Evolutionary conservation across 768 basidiomycete species (phyloP).

Genomic region (Termitomyces sp.): DNA sequence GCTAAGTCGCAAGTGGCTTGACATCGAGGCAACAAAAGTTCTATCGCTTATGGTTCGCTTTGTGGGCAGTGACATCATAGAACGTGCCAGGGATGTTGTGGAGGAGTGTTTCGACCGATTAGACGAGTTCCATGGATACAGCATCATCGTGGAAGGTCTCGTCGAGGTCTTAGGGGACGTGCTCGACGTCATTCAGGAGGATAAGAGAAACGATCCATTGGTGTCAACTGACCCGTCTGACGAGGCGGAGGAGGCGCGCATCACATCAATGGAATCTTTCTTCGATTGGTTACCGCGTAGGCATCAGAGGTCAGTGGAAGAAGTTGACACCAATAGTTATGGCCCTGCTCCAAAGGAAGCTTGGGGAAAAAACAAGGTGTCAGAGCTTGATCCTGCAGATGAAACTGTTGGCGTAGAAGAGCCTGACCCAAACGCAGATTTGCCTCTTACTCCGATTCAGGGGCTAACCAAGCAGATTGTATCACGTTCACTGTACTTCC

Average conservation of each 20-base stretch:
- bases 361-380: conserved; percentile 39
- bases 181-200: conserved; percentile 66
- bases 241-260: neutral
- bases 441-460: conserved; percentile 65
- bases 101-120: conserved; percentile 97
- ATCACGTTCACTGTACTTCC: conserved; percentile 80
- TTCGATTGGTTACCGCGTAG: conserved; percentile 61
- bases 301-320: conserved; percentile 24
- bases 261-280: conserved; percentile 41
- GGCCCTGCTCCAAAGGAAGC: conserved; percentile 54
- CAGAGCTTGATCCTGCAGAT: conserved; percentile 14
- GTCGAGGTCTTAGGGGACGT: conserved; percentile 86
- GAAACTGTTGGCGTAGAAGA: conserved; percentile 17
- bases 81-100: conserved; percentile 88
- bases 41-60: conserved; percentile 80
- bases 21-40: conserved; percentile 86
- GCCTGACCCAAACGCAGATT: conserved; percentile 37
- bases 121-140: conserved; percentile 95
- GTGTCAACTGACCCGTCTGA: conserved; percentile 11
- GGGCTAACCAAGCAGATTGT: conserved; percentile 80
- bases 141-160: conserved; percentile 77
- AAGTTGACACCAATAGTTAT: conserved; percentile 43
- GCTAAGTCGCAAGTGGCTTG: conserved; percentile 75
- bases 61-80: conserved; percentile 82
- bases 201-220: conserved; percentile 28